A percentile compares a stretch with the other conserved stretches of the same genome.
Evolutionary conservation across 805 yeast species (phyloP).

Genomic region (Candida schatavii): DNA sequence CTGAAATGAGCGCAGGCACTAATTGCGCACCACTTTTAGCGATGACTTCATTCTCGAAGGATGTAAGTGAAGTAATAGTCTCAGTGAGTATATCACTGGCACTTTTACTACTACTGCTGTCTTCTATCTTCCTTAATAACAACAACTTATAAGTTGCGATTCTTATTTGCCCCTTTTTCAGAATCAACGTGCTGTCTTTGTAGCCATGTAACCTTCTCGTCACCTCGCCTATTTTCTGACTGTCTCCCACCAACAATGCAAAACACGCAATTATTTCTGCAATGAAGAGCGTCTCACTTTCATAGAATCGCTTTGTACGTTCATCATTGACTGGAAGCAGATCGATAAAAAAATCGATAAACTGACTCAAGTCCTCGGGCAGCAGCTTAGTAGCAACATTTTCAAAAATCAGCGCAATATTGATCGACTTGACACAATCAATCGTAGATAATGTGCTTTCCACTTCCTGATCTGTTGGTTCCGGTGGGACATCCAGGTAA

Average conservation of each 20-base stretch:
- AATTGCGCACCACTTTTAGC: conserved; percentile 44
- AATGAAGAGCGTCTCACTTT: conserved; percentile 47
- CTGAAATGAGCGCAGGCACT: conserved; percentile 48
- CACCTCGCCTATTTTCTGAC: conserved; percentile 16
- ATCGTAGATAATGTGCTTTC: conserved; percentile 79
- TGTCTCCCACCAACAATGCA: conserved; percentile 27
- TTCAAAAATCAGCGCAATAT: conserved; percentile 54
- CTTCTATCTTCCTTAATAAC: conserved; percentile 32
- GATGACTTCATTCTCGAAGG: conserved; percentile 41
- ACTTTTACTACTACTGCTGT: too few relatives aligned
- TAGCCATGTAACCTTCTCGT: conserved; percentile 9
- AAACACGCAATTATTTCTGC: conserved; percentile 43
- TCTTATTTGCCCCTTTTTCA: conserved; percentile 38
- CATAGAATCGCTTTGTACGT: conserved; percentile 39
- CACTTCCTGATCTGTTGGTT: conserved; percentile 91
- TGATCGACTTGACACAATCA: conserved; percentile 77
- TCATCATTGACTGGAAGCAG: conserved; percentile 13
- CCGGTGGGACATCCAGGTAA: conserved; percentile 77
- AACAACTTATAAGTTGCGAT: conserved; percentile 52
- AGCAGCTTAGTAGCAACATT: conserved; percentile 39
- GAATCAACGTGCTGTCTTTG: conserved; percentile 13
- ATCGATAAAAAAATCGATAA: conserved; percentile 21
- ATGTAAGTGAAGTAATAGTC: conserved; percentile 19
- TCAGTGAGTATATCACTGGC: conserved; percentile 6
- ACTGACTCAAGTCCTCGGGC: conserved; percentile 26